Evolutionary conservation across 129 eudicot species (phyloP).

Genomic region (Flaveria sonorensis): DNA sequence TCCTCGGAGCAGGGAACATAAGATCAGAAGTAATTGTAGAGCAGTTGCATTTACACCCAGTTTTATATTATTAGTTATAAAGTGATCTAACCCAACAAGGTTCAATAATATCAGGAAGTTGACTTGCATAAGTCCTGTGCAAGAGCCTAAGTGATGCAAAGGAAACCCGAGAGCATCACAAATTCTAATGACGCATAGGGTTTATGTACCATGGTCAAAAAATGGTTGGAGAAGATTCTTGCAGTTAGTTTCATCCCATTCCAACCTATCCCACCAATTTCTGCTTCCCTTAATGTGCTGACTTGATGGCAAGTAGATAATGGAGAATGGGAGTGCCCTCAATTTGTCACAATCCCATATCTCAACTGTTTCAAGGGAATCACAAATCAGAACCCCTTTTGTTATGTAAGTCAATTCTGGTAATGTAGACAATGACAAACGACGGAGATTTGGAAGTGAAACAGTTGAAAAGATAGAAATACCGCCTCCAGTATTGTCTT

Average conservation of each 20-base stretch:
- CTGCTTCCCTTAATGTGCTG: constrained; percentile 35
- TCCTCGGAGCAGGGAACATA: too few species aligned
- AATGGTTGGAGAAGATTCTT: constrained; percentile 28
- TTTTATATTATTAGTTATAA: background rate
- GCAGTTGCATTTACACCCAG: too few species aligned
- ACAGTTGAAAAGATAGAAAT: background rate
- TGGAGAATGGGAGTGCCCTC: constrained; percentile 41
- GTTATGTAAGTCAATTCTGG: constrained; percentile 39
- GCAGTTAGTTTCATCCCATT: constrained; percentile 33
- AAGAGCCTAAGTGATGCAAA: background rate
- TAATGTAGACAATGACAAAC: constrained; percentile 33
- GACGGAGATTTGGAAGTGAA: constrained; percentile 41
- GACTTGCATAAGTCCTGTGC: background rate
- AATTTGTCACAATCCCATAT: constrained; percentile 42
- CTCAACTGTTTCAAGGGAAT: constrained; percentile 37
- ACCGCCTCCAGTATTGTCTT: constrained; percentile 27
- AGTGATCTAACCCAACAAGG: too few species aligned
- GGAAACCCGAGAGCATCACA: background rate
- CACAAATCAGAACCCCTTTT: constrained; percentile 30
- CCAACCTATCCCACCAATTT: constrained; percentile 44
- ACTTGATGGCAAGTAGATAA: constrained; percentile 36
- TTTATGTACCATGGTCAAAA: constrained; percentile 26
- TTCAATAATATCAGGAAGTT: too few species aligned
- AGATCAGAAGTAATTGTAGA: too few species aligned
- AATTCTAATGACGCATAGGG: constrained; percentile 1